Base-by-base conservation (phyloP, 108 stramenopile genomes). In the Poteriospumella lacustris region DNA sequence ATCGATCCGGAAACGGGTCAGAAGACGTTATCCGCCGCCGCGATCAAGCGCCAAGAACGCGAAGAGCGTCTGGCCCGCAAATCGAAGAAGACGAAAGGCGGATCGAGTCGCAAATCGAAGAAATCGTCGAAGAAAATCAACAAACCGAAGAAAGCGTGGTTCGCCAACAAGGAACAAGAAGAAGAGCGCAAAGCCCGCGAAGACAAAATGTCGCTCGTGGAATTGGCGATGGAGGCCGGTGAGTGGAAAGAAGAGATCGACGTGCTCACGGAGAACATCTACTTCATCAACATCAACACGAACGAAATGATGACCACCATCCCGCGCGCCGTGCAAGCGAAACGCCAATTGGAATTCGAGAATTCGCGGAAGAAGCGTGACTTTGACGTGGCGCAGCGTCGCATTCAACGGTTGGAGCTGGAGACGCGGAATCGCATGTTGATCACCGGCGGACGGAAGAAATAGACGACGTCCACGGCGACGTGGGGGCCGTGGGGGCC, bases 291-390 rank as follows among this genome's bases (percentile, higher is more conserved):
- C 31, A 19, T 73, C 31, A 26, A 44, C 31, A 73, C 70, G 9
- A 73, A 73, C 41, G 70, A 73, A 42, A 56, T 26, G 44, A 73
- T 56, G 43, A 15, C 43, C 9, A 56, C 43, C 31, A 24, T 73
- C 5, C 70, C 70, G 38, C 43, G 47, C 33, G 12, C 70, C 9
- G 70, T 73, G 9, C n/a, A 39, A 52, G 33, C 12, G 9, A 73
- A 73, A 56, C 70, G 70, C n/a, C 44, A 73, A 73, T 52, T 73
- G 36, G 70, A 73, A 73, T 44, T 73, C 29, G 70, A 73, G 41
- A 56, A 44, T 24, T 44, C 43, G 3, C 26, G 19, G 31, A 73
- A 73, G 12, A 44, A 56, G 28, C 26, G 36, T n/a, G 41, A 5
- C 33, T 73, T 42, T 38, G 70, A 44, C 33, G 70, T 33, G 31